phyloP scores from a whole-genome alignment of 257 asterid species.

The Mentha longifolia region DNA sequence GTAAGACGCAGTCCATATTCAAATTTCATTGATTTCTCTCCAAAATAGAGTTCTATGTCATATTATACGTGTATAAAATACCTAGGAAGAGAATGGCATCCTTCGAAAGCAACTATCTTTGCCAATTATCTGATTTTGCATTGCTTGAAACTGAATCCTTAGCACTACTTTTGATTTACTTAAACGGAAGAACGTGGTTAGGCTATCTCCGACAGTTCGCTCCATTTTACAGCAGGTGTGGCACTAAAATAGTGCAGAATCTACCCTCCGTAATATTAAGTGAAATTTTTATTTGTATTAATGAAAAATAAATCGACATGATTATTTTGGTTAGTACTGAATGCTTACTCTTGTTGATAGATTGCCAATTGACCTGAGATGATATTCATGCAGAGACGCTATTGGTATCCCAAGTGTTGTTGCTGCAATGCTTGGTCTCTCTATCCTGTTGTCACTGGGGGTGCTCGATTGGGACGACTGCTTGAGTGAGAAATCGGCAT shows the following conservation, averaged over 20 bases:
- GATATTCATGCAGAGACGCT: slow-evolving; percentile 66
- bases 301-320: no score
- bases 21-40: not conserved
- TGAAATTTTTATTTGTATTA: no score
- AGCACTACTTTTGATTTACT: not conserved
- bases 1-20: not conserved
- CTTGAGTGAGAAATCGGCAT: slow-evolving; percentile 89
- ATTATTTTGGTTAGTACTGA: not conserved
- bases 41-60: slow-evolving; percentile 16
- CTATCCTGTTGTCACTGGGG: slow-evolving; percentile 73
- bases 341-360: not conserved
- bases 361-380: slow-evolving; percentile 23
- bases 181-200: not conserved
- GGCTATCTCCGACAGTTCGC: no score
- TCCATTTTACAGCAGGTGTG: no score
- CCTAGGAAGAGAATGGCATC: slow-evolving; percentile 5
- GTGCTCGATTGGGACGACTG: slow-evolving; percentile 96
- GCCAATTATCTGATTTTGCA: not conserved
- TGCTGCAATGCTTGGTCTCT: slow-evolving; percentile 96
- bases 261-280: no score
- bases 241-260: no score
- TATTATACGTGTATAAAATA: slow-evolving; percentile 16
- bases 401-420: slow-evolving; percentile 90
- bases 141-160: slow-evolving; percentile 1
- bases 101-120: not conserved